Conservation (phyloP, 805 yeast species). For the Ogataea pignaliae region DNA sequence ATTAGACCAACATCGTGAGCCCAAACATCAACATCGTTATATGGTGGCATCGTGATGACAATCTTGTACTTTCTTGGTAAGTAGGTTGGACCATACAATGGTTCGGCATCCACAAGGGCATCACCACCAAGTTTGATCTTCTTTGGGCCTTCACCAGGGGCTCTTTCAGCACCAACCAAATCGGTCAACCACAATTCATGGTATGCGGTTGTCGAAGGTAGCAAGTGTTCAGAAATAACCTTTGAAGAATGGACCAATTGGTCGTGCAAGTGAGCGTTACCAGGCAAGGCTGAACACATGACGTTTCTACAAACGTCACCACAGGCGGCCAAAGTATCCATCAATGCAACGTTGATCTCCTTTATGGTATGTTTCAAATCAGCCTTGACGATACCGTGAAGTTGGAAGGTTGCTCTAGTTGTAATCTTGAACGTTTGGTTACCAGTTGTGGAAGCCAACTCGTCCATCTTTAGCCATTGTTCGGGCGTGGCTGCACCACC, state of each 20-base stretch:
- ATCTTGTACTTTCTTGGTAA: conserved; percentile 94
- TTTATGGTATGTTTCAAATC: conserved; percentile 85
- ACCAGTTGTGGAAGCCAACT: conserved; percentile 75
- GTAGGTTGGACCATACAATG: conserved; percentile 80
- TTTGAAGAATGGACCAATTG: conserved; percentile 65
- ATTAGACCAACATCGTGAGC: conserved; percentile 93
- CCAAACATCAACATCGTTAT: conserved; percentile 93
- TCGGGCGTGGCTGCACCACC: conserved; percentile 86
- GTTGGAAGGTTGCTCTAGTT: conserved; percentile 94
- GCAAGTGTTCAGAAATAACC: conserved; percentile 70
- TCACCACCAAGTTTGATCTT: conserved; percentile 87
- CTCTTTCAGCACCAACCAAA: conserved; percentile 32
- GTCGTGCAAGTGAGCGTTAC: conserved; percentile 72
- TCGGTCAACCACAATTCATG: conserved; percentile 86
- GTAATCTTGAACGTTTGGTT: conserved; percentile 92
- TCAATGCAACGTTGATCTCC: conserved; percentile 83
- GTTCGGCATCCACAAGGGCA: conserved; percentile 79
- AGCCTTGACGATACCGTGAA: conserved; percentile 91
- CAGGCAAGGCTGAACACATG: conserved; percentile 86
- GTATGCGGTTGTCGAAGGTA: conserved; percentile 92
- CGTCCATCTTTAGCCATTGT: conserved; percentile 86
- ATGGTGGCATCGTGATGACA: conserved; percentile 93
- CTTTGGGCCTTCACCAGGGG: conserved; percentile 73
- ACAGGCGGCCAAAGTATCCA: conserved; percentile 97
- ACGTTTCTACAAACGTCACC: conserved; percentile 98